Evolutionary conservation across 768 basidiomycete species (phyloP).

Genomic region (Rhodotorula babjevae): DNA sequence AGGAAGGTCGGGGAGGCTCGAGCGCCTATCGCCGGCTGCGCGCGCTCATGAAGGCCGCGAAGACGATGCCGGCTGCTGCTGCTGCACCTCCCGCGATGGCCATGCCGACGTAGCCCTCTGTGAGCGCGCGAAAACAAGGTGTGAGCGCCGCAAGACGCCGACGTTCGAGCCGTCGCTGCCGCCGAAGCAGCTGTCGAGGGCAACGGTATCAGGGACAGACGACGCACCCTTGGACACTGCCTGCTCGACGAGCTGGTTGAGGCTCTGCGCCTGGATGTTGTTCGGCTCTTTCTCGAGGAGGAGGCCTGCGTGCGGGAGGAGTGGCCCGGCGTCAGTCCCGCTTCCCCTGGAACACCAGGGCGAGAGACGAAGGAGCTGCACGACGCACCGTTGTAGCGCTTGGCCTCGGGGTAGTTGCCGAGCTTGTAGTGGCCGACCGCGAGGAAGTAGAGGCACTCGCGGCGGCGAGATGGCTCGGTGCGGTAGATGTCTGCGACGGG

Average conservation of each 20-base stretch:
- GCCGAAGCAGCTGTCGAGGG: neutral
- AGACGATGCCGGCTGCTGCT: slow-evolving; percentile 60
- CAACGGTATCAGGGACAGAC: neutral
- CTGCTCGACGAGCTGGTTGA: slow-evolving; percentile 77
- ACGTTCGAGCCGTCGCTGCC: no score
- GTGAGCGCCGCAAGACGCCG: neutral
- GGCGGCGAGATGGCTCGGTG: slow-evolving; percentile 71
- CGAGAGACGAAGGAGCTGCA: neutral
- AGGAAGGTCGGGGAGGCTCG: neutral
- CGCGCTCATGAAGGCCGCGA: slow-evolving; percentile 44
- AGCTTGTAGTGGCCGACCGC: slow-evolving; percentile 95
- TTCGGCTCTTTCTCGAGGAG: slow-evolving; percentile 85
- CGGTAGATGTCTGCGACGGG: slow-evolving; percentile 76
- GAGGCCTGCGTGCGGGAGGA: slow-evolving; percentile 55
- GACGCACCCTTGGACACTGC: slow-evolving; percentile 71
- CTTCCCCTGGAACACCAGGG: neutral
- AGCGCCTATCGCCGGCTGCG: slow-evolving; percentile 31
- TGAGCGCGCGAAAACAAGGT: neutral
- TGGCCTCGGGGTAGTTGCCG: slow-evolving; percentile 87
- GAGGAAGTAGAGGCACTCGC: slow-evolving; percentile 95
- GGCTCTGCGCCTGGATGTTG: slow-evolving; percentile 86
- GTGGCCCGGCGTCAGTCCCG: neutral
- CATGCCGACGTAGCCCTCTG: slow-evolving; percentile 99
- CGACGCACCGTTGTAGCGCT: slow-evolving; percentile 81
- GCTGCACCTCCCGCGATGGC: slow-evolving; percentile 86